Evolutionary conservation across 192 early-diverging fungal species (phyloP).

Genomic region (Bifiguratus adelaidae): DNA sequence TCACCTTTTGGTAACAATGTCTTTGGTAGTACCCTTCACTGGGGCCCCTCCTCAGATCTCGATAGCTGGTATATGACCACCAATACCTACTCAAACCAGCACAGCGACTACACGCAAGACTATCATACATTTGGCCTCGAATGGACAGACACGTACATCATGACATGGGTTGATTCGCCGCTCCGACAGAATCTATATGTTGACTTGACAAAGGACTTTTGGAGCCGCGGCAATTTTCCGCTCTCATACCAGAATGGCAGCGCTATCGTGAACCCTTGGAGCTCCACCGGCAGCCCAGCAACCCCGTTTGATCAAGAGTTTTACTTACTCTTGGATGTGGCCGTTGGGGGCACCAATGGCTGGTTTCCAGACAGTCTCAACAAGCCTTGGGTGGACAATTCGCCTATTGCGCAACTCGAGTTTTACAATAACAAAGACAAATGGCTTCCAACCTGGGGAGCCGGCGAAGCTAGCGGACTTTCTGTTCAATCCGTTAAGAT

Average conservation of each 20-base stretch:
- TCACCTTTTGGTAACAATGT: conserved; percentile 16
- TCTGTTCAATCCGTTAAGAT: too few species aligned
- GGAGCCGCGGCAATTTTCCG: conserved; percentile 36
- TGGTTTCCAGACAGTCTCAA: conserved; percentile 40
- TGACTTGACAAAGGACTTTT: conserved; percentile 33
- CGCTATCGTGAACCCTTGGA: conserved; percentile 41
- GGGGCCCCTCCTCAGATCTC: conserved; percentile 39
- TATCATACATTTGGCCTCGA: conserved; percentile 33
- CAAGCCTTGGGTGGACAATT: conserved; percentile 48
- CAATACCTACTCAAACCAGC: neutral
- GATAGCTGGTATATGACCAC: conserved; percentile 35
- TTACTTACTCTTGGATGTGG: conserved; percentile 48
- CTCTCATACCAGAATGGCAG: too few species aligned
- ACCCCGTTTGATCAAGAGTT: conserved; percentile 52
- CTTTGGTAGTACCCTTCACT: conserved; percentile 45
- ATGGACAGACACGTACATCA: conserved; percentile 39
- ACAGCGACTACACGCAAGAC: conserved; percentile 15
- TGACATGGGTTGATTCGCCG: conserved; percentile 42
- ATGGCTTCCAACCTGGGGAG: conserved; percentile 48
- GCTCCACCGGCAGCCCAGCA: conserved; percentile 10
- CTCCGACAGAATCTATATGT: conserved; percentile 40
- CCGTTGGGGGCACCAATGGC: conserved; percentile 42
- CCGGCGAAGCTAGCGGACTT: too few species aligned
- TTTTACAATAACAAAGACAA: conserved; percentile 37
- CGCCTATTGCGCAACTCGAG: conserved; percentile 28